Evolutionary conservation across 192 early-diverging fungal species (phyloP).

Genomic region (Kappamyces sp.): DNA sequence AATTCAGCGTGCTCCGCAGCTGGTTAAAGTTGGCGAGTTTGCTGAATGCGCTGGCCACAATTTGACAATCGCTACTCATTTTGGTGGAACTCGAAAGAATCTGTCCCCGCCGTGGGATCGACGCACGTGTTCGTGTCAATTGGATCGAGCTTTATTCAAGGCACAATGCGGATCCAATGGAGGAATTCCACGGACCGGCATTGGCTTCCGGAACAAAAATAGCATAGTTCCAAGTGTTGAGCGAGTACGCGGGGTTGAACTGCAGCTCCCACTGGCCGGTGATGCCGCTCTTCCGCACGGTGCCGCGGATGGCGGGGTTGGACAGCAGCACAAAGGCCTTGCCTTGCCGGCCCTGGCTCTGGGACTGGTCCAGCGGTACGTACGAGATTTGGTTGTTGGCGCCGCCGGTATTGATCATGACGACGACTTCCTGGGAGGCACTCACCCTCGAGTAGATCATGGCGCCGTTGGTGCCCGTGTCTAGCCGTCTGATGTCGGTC

Average conservation of each 20-base stretch:
- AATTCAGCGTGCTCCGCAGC: too few relatives aligned
- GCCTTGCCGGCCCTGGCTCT: not conserved
- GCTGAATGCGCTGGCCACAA: too few relatives aligned
- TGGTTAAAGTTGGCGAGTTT: too few relatives aligned
- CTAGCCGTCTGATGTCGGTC: not conserved
- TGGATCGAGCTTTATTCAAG: too few relatives aligned
- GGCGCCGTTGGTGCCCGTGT: not conserved
- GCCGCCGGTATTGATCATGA: not conserved
- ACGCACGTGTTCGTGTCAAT: too few relatives aligned
- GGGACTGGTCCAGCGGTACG: not conserved
- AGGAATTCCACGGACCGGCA: too few relatives aligned
- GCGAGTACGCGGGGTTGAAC: not conserved
- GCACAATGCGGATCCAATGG: too few relatives aligned
- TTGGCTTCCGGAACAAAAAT: conserved; percentile 2
- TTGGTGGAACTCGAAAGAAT: too few relatives aligned
- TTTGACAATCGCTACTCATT: too few relatives aligned
- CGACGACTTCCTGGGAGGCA: not conserved
- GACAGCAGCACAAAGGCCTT: not conserved
- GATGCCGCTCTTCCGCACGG: not conserved
- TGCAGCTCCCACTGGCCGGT: not conserved
- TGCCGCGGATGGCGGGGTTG: not conserved
- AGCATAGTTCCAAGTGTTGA: not conserved
- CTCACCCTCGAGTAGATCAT: not conserved
- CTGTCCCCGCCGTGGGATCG: too few relatives aligned
- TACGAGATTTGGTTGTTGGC: not conserved